These are phyloP conservation scores for Trichomonascus vanleenenianus DNA, from an alignment of 805 yeast species.

Conservation along the genomic window DNA sequence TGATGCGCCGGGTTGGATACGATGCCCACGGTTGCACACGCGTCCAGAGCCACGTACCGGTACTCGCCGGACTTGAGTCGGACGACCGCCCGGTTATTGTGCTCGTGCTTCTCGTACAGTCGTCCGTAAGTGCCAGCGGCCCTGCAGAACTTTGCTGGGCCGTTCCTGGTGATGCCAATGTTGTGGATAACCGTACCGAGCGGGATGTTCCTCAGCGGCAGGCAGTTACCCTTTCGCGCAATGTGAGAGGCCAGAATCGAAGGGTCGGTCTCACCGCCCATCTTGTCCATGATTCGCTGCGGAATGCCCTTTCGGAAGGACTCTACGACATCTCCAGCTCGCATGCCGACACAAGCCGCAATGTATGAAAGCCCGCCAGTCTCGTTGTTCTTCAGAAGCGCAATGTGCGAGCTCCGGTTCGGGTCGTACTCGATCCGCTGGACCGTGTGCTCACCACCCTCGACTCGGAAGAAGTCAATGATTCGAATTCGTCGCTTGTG, in stretches of 20 bases:
- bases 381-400: slow-evolving; percentile 59
- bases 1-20: slow-evolving; percentile 92
- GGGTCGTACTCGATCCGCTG: slow-evolving; percentile 93
- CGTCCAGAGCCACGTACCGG: slow-evolving; percentile 74
- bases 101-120: slow-evolving; percentile 68
- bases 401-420: slow-evolving; percentile 87
- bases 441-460: slow-evolving; percentile 69
- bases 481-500: slow-evolving; percentile 81
- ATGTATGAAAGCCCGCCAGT: slow-evolving; percentile 68
- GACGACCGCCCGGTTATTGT: slow-evolving; percentile 62
- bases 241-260: slow-evolving; percentile 82
- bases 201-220: slow-evolving; percentile 90
- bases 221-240: slow-evolving; percentile 88
- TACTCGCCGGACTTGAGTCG: slow-evolving; percentile 89
- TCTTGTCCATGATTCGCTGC: slow-evolving; percentile 57
- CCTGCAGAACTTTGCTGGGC: slow-evolving; percentile 83
- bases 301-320: slow-evolving; percentile 88
- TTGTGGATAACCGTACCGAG: slow-evolving; percentile 86
- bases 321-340: slow-evolving; percentile 89
- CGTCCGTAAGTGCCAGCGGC: slow-evolving; percentile 95
- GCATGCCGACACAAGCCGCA: slow-evolving; percentile 83
- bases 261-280: slow-evolving; percentile 90
- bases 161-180: slow-evolving; percentile 67
- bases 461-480: slow-evolving; percentile 64
- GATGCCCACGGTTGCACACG: slow-evolving; percentile 90